Evolutionary conservation across 805 yeast species (phyloP), one percentile per base, ranked within the genome.

Genomic region (Sugiyamaella valdiviana): DNA sequence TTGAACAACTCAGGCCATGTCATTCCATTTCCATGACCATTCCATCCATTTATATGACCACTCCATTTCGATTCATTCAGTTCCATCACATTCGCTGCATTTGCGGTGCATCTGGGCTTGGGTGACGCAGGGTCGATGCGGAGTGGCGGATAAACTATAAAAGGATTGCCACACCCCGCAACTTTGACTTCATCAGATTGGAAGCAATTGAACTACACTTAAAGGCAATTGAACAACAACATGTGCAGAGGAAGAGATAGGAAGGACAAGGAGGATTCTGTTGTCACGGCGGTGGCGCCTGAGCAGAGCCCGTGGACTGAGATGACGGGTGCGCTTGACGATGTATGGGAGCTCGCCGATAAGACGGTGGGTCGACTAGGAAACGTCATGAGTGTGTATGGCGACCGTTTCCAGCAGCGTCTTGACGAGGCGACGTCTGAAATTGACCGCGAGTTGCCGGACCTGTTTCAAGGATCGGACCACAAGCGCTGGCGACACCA

Each of bases 291-390:
- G n/a, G 14, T n/a, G 32, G 3, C 32, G 9, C n/a, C 32, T n/a
- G 14, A 6, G 9, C n/a, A 26, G 32, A 26, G 32, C 32, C 32
- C 32, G 10, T 46, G 50, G 50, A 22, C 35, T 19, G 45, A 46
- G 32, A n/a, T 41, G 15, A 16, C 46, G n/a, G 44, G 44, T 6
- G 23, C 51, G 14, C 24, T 44, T 26, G 51, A 50, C 36, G 57
- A 51, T 6, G 50, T 50, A 12, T 16, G 40, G 45, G 49, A 50
- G 5, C 36, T 51, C 19, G 38, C 53, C 16, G 55, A 52, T 32
- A 26, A 36, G 29, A 54, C 55, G 2, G 12, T 47, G 15, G 57
- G 45, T 45, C 39, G 51, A n/a, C 42, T 54, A 23, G 35, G 50
- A 24, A 46, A 39, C 24, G 20, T 39, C 10, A 12, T 51, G 32